Base-by-base conservation (phyloP, 495 filamentous ascomycete species). In the Penicillium maclennaniae region DNA sequence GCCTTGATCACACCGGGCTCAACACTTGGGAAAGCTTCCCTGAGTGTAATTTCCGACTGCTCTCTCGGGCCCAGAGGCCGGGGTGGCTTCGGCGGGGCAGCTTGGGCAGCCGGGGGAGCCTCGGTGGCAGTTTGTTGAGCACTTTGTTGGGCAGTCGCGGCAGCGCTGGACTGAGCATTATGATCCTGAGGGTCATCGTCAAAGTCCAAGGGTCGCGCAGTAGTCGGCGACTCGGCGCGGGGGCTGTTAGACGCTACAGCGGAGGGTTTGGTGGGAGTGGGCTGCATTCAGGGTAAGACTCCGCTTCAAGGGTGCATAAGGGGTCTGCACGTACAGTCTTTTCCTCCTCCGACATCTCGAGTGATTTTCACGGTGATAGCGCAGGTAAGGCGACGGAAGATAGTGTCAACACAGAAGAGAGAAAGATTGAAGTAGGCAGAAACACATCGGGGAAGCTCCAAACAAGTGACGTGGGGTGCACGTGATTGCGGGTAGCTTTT, bases 21-120 rank as follows among this genome's bases (percentile, higher is more conserved):
- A 56, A 97, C 85, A 47, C 72, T 76, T 2, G 93, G 93, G 64
- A 99, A 99, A 1, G 92, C 95, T 69, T 99, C 93, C 62, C 88
- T 89, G 28, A 98, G 80, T 20, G 89, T 97, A 59, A 83, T 84
- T 69, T 92, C 87, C 20, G 90, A 89, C 71, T 92, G 84, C 66
- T 93, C 84, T 52, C 85, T 80, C 53, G 90, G 85, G 61, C 80
- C 87, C 63, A 90, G 58, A 31, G 92, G 93, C 37, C 93, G 85
- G 17, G 92, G 93, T 19, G 92, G 93, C 72, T 97, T 95, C 39
- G 87, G 79, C 47, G 91, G 92, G 53, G 88, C 63, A 41, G 72
- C 62, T 38, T 90, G 91, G 47, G 88, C 61, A 23, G 73, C 57
- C 49, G 90, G 91, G 47, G 88, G 61, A 23, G 73, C 57, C 49